Evolutionary conservation across 768 basidiomycete genomes (phyloP).

Genomic region (Dioszegia hungarica): DNA sequence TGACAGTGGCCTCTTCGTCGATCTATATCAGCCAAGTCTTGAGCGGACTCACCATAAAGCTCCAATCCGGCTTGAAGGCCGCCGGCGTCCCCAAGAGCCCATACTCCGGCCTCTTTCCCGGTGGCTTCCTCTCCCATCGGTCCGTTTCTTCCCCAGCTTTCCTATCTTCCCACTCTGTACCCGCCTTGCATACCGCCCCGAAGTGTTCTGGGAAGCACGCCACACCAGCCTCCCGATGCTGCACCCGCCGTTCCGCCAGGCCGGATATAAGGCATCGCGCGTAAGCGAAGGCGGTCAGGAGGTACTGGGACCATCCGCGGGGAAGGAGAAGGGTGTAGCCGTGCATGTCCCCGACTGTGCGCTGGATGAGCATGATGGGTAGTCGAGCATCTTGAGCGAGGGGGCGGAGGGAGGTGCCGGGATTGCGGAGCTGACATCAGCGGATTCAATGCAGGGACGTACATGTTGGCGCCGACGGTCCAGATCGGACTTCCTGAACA

Average conservation of each 20-base stretch:
- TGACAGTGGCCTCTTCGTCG: constrained; percentile 48
- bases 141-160: constrained; percentile 58
- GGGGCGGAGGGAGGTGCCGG: constrained; percentile 67
- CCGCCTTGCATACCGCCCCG: constrained; percentile 57
- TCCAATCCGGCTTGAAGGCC: constrained; percentile 77
- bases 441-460: constrained; percentile 11
- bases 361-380: constrained; percentile 77
- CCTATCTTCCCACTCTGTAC: constrained; percentile 54
- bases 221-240: constrained; percentile 73
- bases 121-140: constrained; percentile 74
- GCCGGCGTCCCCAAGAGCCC: constrained; percentile 61
- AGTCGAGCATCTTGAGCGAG: constrained; percentile 73
- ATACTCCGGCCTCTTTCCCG: constrained; percentile 77
- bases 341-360: constrained; percentile 62
- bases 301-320: constrained; percentile 84
- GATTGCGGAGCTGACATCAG: constrained; percentile 61
- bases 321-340: constrained; percentile 88
- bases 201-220: constrained; percentile 78
- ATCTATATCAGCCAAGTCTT: neutral
- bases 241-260: constrained; percentile 72
- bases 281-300: constrained; percentile 72
- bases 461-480: constrained; percentile 78
- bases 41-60: neutral
- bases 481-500: constrained; percentile 75
- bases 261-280: constrained; percentile 82